Evolutionary conservation across 176 grass and related monocot species (phyloP), one percentile per base, ranked within the genome.

Genomic region (Eragrostis curvula): DNA sequence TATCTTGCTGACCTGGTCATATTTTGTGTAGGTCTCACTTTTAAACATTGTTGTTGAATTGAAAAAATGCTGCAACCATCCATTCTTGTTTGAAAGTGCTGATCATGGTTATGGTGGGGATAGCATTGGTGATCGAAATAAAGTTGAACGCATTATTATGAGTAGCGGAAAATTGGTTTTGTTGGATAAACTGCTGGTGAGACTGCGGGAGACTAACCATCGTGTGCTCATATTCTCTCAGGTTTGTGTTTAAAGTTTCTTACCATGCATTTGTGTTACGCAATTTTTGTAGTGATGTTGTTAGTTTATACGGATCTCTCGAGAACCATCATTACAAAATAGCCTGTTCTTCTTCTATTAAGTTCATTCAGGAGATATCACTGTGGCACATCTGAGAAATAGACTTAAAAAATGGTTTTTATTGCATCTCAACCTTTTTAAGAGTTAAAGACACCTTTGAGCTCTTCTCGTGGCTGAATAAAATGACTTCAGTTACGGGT

Each of bases 31-130:
- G 96, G 96, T 99, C 41, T 99, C 96, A n/a, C 92, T 99, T 41
- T 85, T 99, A 61, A 99, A 99, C 62, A 89, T 96, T 59, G 96
- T 99, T 80, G 96, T 99, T 48, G 96, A 99, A 85, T 91, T 99
- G 83, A 99, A 99, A 28, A 99, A 99, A 86, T 99, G 96, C 73
- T 96, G 91, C 93, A 99, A 99, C 40, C 96, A 99, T 90, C 96
- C 96, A 73, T 99, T 99, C 80, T 96, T 98, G 65, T 99, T 99
- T 82, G 96, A 99, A 90, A 99, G 96, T 72, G 96, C 96, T 39
- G 96, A 99, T 87, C 96, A 99, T 85, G 96, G 96, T 84, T 99
- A 99, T 76, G 96, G 96, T 82, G 96, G 96, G 72, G 96, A 99
- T 91, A 89, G 87, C 70, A 89, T 84, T 53, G 90, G 89, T 47